phyloP scores from a whole-genome alignment of 1,139 yeast genomes.

The Blastobotrys aristatus region DNA sequence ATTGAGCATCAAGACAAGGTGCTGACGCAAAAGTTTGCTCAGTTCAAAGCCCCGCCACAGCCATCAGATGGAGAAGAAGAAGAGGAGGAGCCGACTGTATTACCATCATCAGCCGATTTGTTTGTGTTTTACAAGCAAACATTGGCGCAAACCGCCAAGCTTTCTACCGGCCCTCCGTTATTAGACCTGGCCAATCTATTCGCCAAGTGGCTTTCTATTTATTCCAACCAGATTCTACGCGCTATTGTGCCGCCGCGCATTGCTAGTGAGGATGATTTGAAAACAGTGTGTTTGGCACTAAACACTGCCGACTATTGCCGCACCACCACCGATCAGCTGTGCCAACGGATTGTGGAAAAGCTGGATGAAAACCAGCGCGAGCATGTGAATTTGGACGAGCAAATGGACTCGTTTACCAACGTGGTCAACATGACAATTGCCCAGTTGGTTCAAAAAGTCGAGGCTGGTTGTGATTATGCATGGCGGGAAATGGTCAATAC shows the following conservation, averaged over 20 bases:
- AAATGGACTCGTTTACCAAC: conserved; percentile 52
- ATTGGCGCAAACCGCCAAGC: conserved; percentile 67
- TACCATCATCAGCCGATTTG: conserved; percentile 81
- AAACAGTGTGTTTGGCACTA: conserved; percentile 63
- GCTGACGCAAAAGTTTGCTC: conserved; percentile 54
- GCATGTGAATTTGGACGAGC: conserved; percentile 47
- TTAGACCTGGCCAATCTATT: conserved; percentile 61
- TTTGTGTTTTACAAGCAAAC: conserved; percentile 71
- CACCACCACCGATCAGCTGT: conserved; percentile 70
- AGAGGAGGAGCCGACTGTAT: conserved; percentile 50
- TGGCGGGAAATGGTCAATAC: conserved; percentile 85
- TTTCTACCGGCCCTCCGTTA: conserved; percentile 66
- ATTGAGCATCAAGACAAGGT: conserved; percentile 74
- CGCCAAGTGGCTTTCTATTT: conserved; percentile 60
- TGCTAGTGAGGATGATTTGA: conserved; percentile 52
- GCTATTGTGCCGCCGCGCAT: conserved; percentile 51
- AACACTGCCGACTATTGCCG: conserved; percentile 90
- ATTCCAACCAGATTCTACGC: conserved; percentile 54
- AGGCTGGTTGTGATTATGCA: conserved; percentile 56
- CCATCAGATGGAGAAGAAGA: conserved; percentile 33
- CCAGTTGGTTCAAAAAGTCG: conserved; percentile 53
- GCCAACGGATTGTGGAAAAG: conserved; percentile 53
- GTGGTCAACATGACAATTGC: conserved; percentile 57
- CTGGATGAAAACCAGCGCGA: conserved; percentile 41
- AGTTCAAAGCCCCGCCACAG: conserved; percentile 28